Conservation (phyloP, 2,329 filamentous ascomycete species). For the Lasiodiplodia citricola region DNA sequence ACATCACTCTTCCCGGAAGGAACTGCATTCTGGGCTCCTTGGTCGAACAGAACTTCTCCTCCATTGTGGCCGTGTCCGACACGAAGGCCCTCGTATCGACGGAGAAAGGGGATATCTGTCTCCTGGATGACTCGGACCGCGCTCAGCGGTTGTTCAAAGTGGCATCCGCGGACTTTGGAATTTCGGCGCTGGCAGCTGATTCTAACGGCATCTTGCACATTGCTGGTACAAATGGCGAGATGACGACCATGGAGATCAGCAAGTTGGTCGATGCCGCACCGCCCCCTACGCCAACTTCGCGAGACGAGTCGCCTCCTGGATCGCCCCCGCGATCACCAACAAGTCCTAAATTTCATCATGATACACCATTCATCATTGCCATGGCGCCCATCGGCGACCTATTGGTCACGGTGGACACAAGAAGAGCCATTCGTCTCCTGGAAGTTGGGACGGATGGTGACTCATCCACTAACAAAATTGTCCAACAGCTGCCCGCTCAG, state of each 20-base stretch:
- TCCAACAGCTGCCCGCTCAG: slow-evolving; percentile 60
- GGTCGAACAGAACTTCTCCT: slow-evolving; percentile 83
- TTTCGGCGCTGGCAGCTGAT: slow-evolving; percentile 70
- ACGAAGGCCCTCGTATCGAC: slow-evolving; percentile 82
- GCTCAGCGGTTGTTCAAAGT: slow-evolving; percentile 73
- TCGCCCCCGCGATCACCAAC: slow-evolving; percentile 27
- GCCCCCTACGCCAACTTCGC: slow-evolving; percentile 42
- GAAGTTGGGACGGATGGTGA: slow-evolving; percentile 53
- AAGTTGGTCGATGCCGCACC: slow-evolving; percentile 43
- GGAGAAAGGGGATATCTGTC: slow-evolving; percentile 86
- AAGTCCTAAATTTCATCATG: slow-evolving; percentile 28
- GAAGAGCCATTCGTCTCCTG: slow-evolving; percentile 70
- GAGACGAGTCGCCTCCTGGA: slow-evolving; percentile 39
- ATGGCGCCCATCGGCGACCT: slow-evolving; percentile 45
- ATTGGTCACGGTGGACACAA: slow-evolving; percentile 68
- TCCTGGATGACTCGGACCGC: slow-evolving; percentile 77
- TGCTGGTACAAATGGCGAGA: slow-evolving; percentile 68
- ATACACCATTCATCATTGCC: slow-evolving; percentile 43
- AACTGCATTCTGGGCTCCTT: slow-evolving; percentile 85
- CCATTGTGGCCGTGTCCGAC: slow-evolving; percentile 73
- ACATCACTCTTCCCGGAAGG: slow-evolving; percentile 76
- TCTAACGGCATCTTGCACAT: slow-evolving; percentile 65
- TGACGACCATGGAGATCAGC: slow-evolving; percentile 51
- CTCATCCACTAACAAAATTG: slow-evolving; percentile 36
- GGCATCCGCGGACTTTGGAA: slow-evolving; percentile 68